Base-by-base conservation (phyloP, 106 monocot species). In the Narthecium ossifragum region DNA sequence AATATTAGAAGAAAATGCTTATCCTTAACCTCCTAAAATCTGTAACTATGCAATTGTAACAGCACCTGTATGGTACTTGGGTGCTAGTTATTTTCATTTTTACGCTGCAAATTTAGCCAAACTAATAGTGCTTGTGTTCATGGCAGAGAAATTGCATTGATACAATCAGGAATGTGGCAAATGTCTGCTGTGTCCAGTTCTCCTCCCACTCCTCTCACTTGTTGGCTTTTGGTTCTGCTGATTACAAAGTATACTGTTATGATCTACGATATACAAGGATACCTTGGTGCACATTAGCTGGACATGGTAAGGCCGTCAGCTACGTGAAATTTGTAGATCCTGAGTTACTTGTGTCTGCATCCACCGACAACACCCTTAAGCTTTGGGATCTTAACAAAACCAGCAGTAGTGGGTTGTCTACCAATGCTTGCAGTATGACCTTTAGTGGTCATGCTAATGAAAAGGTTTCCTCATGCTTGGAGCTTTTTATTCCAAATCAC, bases 101-200 rank as follows among this genome's bases (percentile, higher is more conserved):
- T n/a, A n/a, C n/a, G n/a, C n/a, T n/a, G n/a, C n/a, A n/a, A n/a
- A n/a, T n/a, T n/a, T n/a, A n/a, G n/a, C n/a, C n/a, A n/a, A n/a
- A n/a, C n/a, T n/a, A n/a, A n/a, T n/a, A n/a, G n/a, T n/a, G n/a
- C n/a, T 68, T 51, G 18, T 45, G n/a, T 31, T n/a, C 22, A 28
- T 68, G 28, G 26, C 88, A 93, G 88, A 79, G 65, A 68, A 83
- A 70, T 45, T 78, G 83, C 66, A 67, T 73, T 32, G 70, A 83
- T 65, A 78, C 85, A 34, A 86, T 89, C 47, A 69, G 73, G 63
- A 89, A 61, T 63, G 73, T 66, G 65, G 90, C 96, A 21, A 90
- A 96, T 63, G 83, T 96, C 32, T 96, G 96, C 52, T 86, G 96
- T 50, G 90, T 96, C 50, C 84, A 87, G 56, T 98, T 84, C 63